Evolutionary conservation across 1,139 yeast species (phyloP).

Genomic region (Magnusiomyces tetraspermus): DNA sequence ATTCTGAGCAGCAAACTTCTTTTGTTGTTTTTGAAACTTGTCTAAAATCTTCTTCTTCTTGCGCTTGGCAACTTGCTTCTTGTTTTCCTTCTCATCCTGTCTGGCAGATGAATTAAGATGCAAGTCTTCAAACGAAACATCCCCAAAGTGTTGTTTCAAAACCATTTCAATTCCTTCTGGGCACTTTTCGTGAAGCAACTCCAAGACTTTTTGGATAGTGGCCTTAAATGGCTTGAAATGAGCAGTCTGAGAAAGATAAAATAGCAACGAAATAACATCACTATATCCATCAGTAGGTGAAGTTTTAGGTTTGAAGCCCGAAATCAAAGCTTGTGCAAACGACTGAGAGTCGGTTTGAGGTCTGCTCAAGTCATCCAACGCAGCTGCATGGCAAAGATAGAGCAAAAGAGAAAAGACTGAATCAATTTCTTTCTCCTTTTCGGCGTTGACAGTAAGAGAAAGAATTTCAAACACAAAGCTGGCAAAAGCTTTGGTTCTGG

Average conservation of each 20-base stretch:
- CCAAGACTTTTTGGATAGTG: conserved; percentile 15
- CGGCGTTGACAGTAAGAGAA: conserved; percentile 14
- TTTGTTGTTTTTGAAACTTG: conserved; percentile 64
- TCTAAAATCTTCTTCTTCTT: conserved; percentile 67
- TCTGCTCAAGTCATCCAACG: conserved; percentile 30
- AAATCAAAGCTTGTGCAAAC: conserved; percentile 9
- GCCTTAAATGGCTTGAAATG: conserved; percentile 10
- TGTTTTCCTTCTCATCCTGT: conserved; percentile 13
- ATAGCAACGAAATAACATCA: conserved; percentile 3
- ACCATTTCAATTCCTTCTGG: conserved; percentile 6
- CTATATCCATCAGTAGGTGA: not conserved
- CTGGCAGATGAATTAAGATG: conserved; percentile 12
- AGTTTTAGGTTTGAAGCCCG: conserved; percentile 4
- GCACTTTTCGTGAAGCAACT: conserved; percentile 14
- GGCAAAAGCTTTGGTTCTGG: conserved; percentile 31
- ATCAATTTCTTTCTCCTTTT: conserved; percentile 26
- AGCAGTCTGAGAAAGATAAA: conserved; percentile 5
- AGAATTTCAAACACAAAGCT: conserved; percentile 24
- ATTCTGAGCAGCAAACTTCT: conserved; percentile 47
- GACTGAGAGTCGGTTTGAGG: not conserved
- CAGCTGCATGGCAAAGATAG: conserved; percentile 60
- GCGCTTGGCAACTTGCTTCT: conserved; percentile 46
- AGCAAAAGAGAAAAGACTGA: conserved; percentile 48
- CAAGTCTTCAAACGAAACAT: conserved; percentile 7
- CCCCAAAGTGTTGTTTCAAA: conserved; percentile 4